Conservation (phyloP, 2,329 filamentous ascomycete species). For the Aureobasidium melanogenum region DNA sequence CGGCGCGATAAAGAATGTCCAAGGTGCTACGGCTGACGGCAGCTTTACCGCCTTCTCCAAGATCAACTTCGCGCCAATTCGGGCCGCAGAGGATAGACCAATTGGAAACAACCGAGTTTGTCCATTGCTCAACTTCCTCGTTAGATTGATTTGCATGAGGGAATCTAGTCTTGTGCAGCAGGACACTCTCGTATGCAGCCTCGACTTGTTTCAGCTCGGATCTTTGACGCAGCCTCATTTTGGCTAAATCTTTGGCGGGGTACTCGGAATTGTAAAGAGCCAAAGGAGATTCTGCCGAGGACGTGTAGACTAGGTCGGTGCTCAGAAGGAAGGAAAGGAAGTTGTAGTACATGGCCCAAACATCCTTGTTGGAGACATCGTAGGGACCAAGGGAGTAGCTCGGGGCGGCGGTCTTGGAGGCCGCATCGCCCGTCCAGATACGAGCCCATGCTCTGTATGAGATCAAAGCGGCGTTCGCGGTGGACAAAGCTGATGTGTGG, state of each 20-base stretch:
- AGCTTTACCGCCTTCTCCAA: slow-evolving; percentile 73
- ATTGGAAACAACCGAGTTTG: slow-evolving; percentile 69
- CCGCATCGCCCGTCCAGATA: slow-evolving; percentile 42
- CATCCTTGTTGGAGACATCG: slow-evolving; percentile 43
- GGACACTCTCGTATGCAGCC: slow-evolving; percentile 64
- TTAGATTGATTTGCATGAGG: slow-evolving; percentile 75
- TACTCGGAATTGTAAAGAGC: slow-evolving; percentile 19
- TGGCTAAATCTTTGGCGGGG: slow-evolving; percentile 16
- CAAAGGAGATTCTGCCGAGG: slow-evolving; percentile 14
- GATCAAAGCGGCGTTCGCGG: slow-evolving; percentile 31
- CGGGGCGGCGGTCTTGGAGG: neutral
- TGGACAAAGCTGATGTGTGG: slow-evolving; percentile 23
- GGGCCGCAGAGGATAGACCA: slow-evolving; percentile 76
- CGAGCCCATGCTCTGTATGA: slow-evolving; percentile 56
- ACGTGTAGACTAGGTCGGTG: slow-evolving; percentile 49
- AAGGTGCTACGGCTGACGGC: slow-evolving; percentile 67
- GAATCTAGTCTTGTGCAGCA: slow-evolving; percentile 73
- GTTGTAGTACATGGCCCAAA: slow-evolving; percentile 82
- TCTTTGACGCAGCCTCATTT: slow-evolving; percentile 43
- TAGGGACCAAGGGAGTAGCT: slow-evolving; percentile 37
- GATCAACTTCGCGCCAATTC: slow-evolving; percentile 69
- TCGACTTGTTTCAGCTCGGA: slow-evolving; percentile 75
- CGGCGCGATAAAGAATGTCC: slow-evolving; percentile 78
- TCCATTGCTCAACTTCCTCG: slow-evolving; percentile 71
- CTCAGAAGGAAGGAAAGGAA: slow-evolving; percentile 69